These are phyloP conservation scores for Mangifera indica DNA, from an alignment of 345 rosid species.

Conservation along the genomic window DNA sequence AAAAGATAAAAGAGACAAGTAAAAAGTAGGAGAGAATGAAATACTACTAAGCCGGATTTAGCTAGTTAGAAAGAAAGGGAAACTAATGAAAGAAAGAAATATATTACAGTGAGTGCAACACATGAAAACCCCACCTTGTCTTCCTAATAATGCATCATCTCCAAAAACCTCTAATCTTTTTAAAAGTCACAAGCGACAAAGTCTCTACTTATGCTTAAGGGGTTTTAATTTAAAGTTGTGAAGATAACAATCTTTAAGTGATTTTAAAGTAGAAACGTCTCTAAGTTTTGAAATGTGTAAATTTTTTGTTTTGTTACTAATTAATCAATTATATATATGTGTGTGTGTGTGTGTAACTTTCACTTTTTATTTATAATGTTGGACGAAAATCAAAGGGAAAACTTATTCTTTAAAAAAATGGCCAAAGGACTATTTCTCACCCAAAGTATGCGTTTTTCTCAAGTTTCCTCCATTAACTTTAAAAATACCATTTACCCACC, in stretches of 20 bases:
- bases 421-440: no score
- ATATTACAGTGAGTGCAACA: slow-evolving; percentile 11
- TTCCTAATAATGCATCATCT: slow-evolving; percentile 12
- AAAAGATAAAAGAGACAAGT: slow-evolving; percentile 6
- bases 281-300: slow-evolving; percentile 37
- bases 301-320: neutral
- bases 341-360: slow-evolving; percentile 2
- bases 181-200: no score
- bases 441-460: no score
- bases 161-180: slow-evolving; percentile 25
- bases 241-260: slow-evolving; percentile 42
- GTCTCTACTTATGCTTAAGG: slow-evolving; percentile 38
- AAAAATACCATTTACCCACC: no score
- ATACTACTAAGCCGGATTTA: slow-evolving; percentile 18
- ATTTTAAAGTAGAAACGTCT: slow-evolving; percentile 47
- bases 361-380: slow-evolving; percentile 35
- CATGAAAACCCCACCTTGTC: slow-evolving; percentile 20
- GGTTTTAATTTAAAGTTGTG: slow-evolving; percentile 37
- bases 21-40: slow-evolving; percentile 22
- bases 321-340: no score
- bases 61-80: slow-evolving; percentile 8
- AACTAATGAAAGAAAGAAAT: slow-evolving; percentile 3
- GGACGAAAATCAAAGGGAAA: slow-evolving; percentile 37
- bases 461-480: no score
- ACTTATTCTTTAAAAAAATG: slow-evolving; percentile 36